Base-by-base conservation (phyloP, 2,329 filamentous ascomycete genomes). In the Stenocarpella maydis region DNA sequence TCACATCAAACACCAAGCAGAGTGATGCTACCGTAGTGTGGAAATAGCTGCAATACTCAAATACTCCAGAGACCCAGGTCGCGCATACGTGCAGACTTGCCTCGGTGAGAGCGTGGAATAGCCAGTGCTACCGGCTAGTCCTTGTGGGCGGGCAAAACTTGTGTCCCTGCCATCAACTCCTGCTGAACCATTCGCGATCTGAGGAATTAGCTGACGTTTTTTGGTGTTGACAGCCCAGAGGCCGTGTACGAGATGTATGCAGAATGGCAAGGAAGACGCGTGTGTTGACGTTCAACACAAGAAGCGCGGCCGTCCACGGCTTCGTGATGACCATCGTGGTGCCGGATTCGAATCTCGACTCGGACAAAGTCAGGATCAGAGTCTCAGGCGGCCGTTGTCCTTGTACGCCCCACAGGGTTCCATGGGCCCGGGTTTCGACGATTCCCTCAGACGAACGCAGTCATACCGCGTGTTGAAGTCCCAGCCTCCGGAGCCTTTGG, bases 201-300 rank as follows among this genome's bases (percentile, higher is more conserved):
- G 43, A 43, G 21, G 17, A 52, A 47, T 47, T 52, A 43, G 60
- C 61, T 71, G 26, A 53, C 65, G 45, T 26, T 55, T n/a, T 55
- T 69, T 64, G 69, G 76, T 81, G 83, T 69, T 55, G 49, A 64
- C 72, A 91, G 90, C 92, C 63, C 91, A 93, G 79, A 86, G 93
- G 68, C 93, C 93, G 34, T 96, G 93, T 77, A 90, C 91, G 34
- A 87, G 93, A 77, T 96, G 93, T 77, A 82, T 92, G 41, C 89
- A 89, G 75, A 93, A 93, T 76, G 91, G 92, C 71, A 96, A 95
- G 75, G 85, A 95, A 83, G 92, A 94, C 69, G 86, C 90, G 9
- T 96, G 93, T 77, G 85, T 93, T 74, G 93, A 96, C 79, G 92
- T 96, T 41, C 91, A 94, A 76, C 93, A 96, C 80, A 96, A 95